phyloP scores from a whole-genome alignment of 345 rosid genomes.

The Nephelium lappaceum region DNA sequence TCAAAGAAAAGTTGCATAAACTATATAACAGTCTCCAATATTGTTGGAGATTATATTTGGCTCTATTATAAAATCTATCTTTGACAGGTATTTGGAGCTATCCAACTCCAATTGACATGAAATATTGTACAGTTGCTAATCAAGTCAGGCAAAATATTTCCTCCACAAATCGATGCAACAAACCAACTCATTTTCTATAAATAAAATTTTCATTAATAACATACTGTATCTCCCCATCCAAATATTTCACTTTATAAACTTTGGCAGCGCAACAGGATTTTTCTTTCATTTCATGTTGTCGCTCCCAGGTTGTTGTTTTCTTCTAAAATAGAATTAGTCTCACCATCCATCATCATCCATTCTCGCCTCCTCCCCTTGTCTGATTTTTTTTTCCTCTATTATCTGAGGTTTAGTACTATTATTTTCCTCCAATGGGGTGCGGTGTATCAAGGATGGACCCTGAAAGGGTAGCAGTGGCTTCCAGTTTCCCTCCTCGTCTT shows the following conservation, averaged over 20 bases:
- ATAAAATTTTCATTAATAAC: neutral
- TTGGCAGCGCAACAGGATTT: neutral
- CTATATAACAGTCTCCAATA: too few relatives aligned
- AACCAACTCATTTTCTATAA: neutral
- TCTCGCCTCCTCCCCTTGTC: neutral
- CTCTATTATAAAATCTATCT: too few relatives aligned
- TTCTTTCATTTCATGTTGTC: neutral
- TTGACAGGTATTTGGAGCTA: too few relatives aligned
- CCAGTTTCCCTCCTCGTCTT: slow-evolving; percentile 27
- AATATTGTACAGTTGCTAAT: neutral
- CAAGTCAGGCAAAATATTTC: neutral
- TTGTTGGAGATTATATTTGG: too few relatives aligned
- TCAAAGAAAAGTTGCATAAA: too few relatives aligned
- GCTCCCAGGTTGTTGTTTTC: neutral
- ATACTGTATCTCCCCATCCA: neutral
- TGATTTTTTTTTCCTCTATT: neutral
- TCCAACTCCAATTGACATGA: neutral
- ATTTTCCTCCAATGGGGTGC: slow-evolving; percentile 26
- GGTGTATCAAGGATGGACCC: slow-evolving; percentile 23
- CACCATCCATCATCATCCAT: neutral
- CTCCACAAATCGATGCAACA: neutral
- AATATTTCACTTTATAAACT: neutral
- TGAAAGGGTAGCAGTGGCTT: neutral
- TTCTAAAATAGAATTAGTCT: neutral
- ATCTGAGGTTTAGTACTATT: neutral